Conservation (phyloP, 306 rosid genomes). For the Castanopsis chinensis region DNA sequence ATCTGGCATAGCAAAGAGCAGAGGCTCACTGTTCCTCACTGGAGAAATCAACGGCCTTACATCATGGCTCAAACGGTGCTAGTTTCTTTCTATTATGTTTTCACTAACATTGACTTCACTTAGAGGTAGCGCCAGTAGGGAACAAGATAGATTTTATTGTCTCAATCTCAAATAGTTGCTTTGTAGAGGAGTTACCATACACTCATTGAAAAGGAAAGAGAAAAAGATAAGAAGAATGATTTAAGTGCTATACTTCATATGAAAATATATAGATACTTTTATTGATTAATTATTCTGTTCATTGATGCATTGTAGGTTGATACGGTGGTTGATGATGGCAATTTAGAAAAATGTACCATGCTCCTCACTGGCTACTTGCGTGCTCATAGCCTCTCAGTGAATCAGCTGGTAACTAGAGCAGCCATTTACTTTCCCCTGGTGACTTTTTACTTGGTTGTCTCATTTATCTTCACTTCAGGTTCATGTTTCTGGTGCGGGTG, state of each 20-base stretch:
- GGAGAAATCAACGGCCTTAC: constrained; percentile 83
- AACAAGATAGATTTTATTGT: not conserved
- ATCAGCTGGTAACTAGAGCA: constrained; percentile 68
- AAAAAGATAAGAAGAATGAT: not conserved
- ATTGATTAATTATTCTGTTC: not conserved
- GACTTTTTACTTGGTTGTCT: constrained; percentile 18
- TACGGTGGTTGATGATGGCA: constrained; percentile 37
- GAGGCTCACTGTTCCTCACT: constrained; percentile 77
- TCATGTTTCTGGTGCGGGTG: constrained; percentile 96
- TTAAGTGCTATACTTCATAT: not conserved
- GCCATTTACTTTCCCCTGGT: constrained; percentile 25
- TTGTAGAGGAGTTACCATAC: not conserved
- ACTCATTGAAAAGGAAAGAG: not conserved
- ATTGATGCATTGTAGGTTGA: constrained; percentile 53
- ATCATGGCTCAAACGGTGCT: constrained; percentile 76
- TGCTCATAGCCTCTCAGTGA: constrained; percentile 69
- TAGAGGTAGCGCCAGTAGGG: not conserved
- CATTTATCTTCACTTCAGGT: constrained; percentile 54
- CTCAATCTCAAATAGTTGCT: not conserved
- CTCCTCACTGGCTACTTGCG: constrained; percentile 80
- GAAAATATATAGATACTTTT: not conserved
- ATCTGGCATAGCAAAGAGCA: constrained; percentile 92
- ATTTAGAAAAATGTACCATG: constrained; percentile 59
- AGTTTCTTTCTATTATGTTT: constrained; percentile 19
- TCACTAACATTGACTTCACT: not conserved